phyloP scores from a whole-genome alignment of 2,329 filamentous ascomycete genomes.

The Fulvia fulva region DNA sequence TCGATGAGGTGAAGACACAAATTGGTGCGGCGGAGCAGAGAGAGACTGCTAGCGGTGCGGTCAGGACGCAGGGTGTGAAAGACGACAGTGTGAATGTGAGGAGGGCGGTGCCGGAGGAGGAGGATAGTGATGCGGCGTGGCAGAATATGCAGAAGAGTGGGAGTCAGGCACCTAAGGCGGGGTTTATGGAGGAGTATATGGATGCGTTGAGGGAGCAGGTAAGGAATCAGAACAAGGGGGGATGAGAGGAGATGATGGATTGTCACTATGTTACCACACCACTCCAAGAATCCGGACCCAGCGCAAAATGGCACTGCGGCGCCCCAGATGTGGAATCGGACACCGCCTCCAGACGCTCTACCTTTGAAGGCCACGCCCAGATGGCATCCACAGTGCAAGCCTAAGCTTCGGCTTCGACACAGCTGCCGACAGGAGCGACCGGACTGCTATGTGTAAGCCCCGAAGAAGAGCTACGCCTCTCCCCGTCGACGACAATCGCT shows the following conservation, averaged over 20 bases:
- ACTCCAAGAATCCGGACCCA: too few species aligned
- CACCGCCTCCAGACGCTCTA: too few species aligned
- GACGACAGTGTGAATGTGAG: conserved; percentile 20
- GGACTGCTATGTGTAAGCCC: too few species aligned
- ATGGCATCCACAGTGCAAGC: too few species aligned
- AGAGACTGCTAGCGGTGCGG: conserved; percentile 13
- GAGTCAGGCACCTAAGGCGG: conserved; percentile 16
- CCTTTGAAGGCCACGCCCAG: too few species aligned
- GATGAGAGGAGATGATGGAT: conserved; percentile 4
- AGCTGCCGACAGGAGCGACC: too few species aligned
- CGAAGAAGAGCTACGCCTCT: too few species aligned
- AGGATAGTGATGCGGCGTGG: conserved; percentile 29
- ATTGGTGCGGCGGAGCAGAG: conserved; percentile 26
- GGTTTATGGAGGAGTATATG: conserved; percentile 31
- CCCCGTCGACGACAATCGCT: too few species aligned
- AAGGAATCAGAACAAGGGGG: conserved; percentile 19
- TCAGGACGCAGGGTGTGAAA: conserved; percentile 16
- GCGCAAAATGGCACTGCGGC: too few species aligned
- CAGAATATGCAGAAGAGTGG: conserved; percentile 16
- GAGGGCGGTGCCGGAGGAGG: conserved; percentile 8
- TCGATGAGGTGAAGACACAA: conserved; percentile 46
- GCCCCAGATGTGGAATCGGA: too few species aligned
- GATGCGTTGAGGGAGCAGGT: conserved; percentile 30
- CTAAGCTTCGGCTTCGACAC: too few species aligned
- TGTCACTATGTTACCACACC: not conserved